Conservation (phyloP, 352 stramenopile species). For the Thraustochytrium striatum region DNA sequence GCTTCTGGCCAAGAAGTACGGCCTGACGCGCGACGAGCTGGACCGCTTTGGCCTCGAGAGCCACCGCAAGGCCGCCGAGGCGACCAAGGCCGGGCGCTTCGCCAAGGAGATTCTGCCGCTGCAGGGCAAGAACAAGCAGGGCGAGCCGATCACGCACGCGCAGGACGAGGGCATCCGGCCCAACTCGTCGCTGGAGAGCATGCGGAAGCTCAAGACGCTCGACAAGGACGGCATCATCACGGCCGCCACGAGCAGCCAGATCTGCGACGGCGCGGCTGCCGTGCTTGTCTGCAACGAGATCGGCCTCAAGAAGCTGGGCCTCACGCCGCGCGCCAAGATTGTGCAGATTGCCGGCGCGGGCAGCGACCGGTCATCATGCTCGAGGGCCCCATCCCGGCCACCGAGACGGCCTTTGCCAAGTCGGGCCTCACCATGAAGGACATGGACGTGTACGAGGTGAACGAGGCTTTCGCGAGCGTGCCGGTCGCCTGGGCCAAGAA, state of each 20-base stretch:
- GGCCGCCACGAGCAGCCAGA: slow-evolving; percentile 88
- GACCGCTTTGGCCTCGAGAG: slow-evolving; percentile 88
- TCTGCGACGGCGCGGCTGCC: slow-evolving; percentile 90
- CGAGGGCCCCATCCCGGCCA: slow-evolving; percentile 91
- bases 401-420: slow-evolving; percentile 77
- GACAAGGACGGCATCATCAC: slow-evolving; percentile 95
- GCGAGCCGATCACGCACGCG: slow-evolving; percentile 57
- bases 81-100: slow-evolving; percentile 86
- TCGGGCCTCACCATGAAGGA: slow-evolving; percentile 80
- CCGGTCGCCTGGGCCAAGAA: slow-evolving; percentile 93
- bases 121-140: slow-evolving; percentile 82
- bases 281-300: slow-evolving; percentile 89
- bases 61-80: slow-evolving; percentile 82
- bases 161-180: slow-evolving; percentile 75
- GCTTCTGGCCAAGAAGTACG: slow-evolving; percentile 90
- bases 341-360: slow-evolving; percentile 83
- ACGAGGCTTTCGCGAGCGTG: slow-evolving; percentile 96
- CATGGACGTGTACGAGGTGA: slow-evolving; percentile 96
- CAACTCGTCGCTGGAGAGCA: slow-evolving; percentile 69
- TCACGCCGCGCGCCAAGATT: slow-evolving; percentile 85
- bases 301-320: slow-evolving; percentile 77
- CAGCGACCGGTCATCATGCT: slow-evolving; percentile 93
- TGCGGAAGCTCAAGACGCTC: slow-evolving; percentile 85
- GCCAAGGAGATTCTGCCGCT: slow-evolving; percentile 88
- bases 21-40: slow-evolving; percentile 86